Base-by-base conservation (phyloP, 139 green algal species). In the Closterium sp. region DNA sequence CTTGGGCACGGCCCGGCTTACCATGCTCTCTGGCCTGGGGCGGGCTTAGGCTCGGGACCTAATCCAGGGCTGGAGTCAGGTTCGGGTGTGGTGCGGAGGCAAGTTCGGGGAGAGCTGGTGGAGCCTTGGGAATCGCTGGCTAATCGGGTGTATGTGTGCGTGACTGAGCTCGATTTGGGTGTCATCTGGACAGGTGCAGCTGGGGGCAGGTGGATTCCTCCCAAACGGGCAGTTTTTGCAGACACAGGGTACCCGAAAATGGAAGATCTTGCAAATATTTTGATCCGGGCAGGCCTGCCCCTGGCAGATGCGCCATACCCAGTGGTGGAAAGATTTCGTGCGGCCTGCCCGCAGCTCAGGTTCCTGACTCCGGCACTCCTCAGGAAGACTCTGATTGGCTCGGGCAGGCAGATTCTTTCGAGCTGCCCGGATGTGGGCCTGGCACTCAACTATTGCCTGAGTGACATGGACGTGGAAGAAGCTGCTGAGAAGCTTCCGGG, bases 391-490 rank as follows among this genome's bases (percentile, higher is more conserved):
- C 34, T 94, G 28, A 33, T 69, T 21, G 84, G 32, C 31, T 35
- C 34, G 31, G 69, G 69, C 89, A 91, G 34, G 32, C 43, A 90
- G 25, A 38, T 33, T 38, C 85, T 90, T 25, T 90, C 30, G 6
- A 33, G 25, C 55, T 33, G 34, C 31, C 55, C 90, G 33, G 90
- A 76, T 33, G 84, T 76, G 83, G 12, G 91, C 3, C 69, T 93
- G 36, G 87, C 96, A 12, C 93, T 97, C 84, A 33, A 93, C 34
- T 97, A 97, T 88, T 96, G 94, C 91, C 87, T 97, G 64, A 95
- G 91, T 0, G 96, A 97, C 88, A 7, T 96, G 34, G 38, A 64
- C 43, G 28, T 36, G 6, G 85, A 55, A 36, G n/a, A 85, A 87
- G 90, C 90, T 87, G 87, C 85, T 33, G 91, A 85, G 9, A 31